Evolutionary conservation across 129 eudicot species (phyloP).

Genomic region (Tagetes patula): DNA sequence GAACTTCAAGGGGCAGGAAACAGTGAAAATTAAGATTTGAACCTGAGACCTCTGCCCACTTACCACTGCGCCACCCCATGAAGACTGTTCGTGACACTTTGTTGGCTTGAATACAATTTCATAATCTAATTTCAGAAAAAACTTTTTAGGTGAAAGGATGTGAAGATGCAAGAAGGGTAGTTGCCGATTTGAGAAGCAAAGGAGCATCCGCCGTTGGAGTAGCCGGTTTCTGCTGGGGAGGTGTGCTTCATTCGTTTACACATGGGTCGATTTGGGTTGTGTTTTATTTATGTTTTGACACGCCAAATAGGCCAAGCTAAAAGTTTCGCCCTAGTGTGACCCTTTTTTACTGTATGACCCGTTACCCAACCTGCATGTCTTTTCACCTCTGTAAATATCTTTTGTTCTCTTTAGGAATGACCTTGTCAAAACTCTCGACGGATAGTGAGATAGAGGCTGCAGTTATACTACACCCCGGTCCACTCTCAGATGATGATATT

Average conservation of each 20-base stretch:
- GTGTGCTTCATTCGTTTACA: conserved; percentile 26
- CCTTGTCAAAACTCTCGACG: conserved; percentile 39
- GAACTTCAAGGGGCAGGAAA: too few relatives aligned
- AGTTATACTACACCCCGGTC: conserved; percentile 55
- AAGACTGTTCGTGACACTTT: too few relatives aligned
- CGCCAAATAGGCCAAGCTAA: background rate
- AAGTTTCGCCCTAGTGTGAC: background rate
- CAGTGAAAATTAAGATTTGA: too few relatives aligned
- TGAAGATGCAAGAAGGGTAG: conserved; percentile 57
- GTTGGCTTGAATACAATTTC: background rate
- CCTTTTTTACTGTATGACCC: background rate
- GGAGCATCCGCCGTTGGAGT: conserved; percentile 53
- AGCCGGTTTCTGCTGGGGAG: conserved; percentile 82
- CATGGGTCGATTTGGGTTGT: conserved; percentile 10
- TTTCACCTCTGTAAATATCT: background rate
- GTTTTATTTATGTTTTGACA: background rate
- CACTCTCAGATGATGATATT: conserved; percentile 35
- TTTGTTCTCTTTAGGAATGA: conserved; percentile 27
- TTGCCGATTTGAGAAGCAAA: conserved; percentile 49
- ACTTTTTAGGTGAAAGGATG: conserved; percentile 46
- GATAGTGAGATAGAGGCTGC: conserved; percentile 52
- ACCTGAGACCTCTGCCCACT: too few relatives aligned
- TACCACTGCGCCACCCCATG: too few relatives aligned
- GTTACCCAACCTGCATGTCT: background rate
- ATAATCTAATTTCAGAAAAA: background rate